Conservation (phyloP, 202 grass and related monocot species). For the Brachypodium distachyon region DNA sequence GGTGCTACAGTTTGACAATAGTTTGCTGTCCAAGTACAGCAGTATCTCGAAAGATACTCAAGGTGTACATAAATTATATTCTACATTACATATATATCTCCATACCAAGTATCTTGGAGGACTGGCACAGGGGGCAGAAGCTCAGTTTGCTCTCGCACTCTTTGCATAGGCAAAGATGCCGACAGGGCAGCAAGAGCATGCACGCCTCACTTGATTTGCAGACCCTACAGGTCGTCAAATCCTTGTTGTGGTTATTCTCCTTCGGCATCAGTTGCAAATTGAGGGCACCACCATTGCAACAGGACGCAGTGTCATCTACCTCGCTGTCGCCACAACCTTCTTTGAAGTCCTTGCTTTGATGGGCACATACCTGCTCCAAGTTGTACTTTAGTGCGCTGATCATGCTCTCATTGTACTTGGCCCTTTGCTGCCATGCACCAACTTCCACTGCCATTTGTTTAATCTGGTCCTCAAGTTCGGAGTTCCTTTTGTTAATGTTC, state of each 20-base stretch:
- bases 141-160: constrained; percentile 86
- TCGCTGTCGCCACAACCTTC: constrained; percentile 99
- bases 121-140: constrained; percentile 85
- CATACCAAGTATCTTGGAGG: constrained; percentile 96
- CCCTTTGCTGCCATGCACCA: constrained; percentile 82
- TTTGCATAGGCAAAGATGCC: constrained; percentile 95
- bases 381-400: constrained; percentile 94
- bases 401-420: constrained; percentile 96
- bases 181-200: constrained; percentile 93
- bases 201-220: constrained; percentile 77
- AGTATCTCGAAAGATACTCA: constrained; percentile 37
- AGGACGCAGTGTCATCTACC: constrained; percentile 90
- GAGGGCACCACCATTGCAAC: constrained; percentile 52
- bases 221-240: constrained; percentile 57
- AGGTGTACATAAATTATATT: constrained; percentile 28
- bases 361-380: constrained; percentile 84
- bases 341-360: constrained; percentile 83
- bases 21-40: constrained; percentile 23
- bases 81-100: constrained; percentile 95
- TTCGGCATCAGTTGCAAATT: constrained; percentile 60
- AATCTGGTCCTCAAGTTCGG: constrained; percentile 88
- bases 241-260: constrained; percentile 46
- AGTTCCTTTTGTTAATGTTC: constrained; percentile 74
- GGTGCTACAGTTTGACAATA: constrained; percentile 27
- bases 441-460: constrained; percentile 78